Base-by-base conservation (phyloP, 805 yeast species). In the Candida xyloterini region DNA sequence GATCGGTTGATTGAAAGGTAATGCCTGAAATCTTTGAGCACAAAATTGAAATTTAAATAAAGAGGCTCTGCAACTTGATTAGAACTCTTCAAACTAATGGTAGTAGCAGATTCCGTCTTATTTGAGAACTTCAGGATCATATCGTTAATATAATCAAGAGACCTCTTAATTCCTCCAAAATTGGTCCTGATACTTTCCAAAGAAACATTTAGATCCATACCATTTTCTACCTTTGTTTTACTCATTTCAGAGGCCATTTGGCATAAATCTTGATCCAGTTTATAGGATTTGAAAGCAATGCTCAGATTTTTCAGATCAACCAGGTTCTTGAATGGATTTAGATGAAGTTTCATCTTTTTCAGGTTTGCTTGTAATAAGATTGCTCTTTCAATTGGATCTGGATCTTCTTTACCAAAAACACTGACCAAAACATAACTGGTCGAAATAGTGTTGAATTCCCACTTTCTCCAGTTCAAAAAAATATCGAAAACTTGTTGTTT, bases 401-500 rank as follows among this genome's bases (percentile, higher is more conserved):
- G 29, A 20, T 36, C 33, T n/a, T 55, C 51, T 7, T 53, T 52
- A n/a, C 56, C 55, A 51, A 82, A 82, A 2, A 77, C 70, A 46
- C 65, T 66, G 23, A 61, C 59, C 51, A 84, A 78, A 16, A 84
- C 67, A 40, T 68, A 76, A 37, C 80, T 73, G 27, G 73, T 65
- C n/a, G 73, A 72, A 15, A 79, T 73, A 51, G 77, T 76, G 23
- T 79, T 70, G 30, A 84, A 81, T 52, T 91, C 99, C 97, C 98
- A 90, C 43, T 79, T 78, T 67, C 97, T 76, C 97, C 98, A 93
- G 10, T 72, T 67, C 0, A 80, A 68, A 52, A 89, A 88, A 1
- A 79, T 69, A 3, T 70, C 63, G 16, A 78, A 59, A 2, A 86
- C 84, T 11, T 71, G 71, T 7, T 67, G 64, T 43, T 70, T 67